A percentile compares a stretch with the other conserved stretches of the same genome.
Evolutionary conservation across 2,329 filamentous ascomycete species (phyloP).

Genomic region (Sclerotinia borealis): DNA sequence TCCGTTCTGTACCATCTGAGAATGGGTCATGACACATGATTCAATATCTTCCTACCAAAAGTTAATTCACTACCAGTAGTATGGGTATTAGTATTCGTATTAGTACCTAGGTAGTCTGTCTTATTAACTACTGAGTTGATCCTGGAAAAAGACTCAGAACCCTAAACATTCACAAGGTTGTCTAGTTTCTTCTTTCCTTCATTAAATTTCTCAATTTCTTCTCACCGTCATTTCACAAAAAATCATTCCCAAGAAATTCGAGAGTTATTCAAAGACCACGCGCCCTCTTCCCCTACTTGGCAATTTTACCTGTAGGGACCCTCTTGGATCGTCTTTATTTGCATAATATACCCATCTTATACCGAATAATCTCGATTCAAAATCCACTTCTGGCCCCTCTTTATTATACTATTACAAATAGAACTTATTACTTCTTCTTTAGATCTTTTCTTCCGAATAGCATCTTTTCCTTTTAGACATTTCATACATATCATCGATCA

Average conservation of each 20-base stretch:
- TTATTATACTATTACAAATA: slow-evolving; percentile 8
- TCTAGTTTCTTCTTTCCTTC: not conserved
- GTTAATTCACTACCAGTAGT: not conserved
- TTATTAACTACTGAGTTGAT: no score
- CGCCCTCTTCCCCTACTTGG: slow-evolving; percentile 2
- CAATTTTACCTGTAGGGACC: not conserved
- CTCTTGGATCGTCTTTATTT: not conserved
- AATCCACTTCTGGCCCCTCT: slow-evolving; percentile 10
- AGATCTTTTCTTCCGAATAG: not conserved
- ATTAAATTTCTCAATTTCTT: not conserved
- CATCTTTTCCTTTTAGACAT: not conserved
- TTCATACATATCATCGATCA: not conserved
- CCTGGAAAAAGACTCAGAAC: no score
- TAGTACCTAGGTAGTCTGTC: no score
- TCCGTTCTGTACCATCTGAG: no score
- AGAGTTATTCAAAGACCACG: not conserved
- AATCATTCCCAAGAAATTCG: not conserved
- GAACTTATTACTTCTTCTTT: not conserved
- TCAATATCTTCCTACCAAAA: not conserved
- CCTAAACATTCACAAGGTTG: not conserved
- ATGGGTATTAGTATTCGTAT: no score
- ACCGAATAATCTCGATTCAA: not conserved
- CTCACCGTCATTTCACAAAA: slow-evolving; percentile 5
- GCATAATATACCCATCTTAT: not conserved
- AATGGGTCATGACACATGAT: not conserved